A percentile compares a stretch with the other conserved stretches of the same genome.
phyloP scores from a whole-genome alignment of 345 rosid species.

The Mangifera indica region DNA sequence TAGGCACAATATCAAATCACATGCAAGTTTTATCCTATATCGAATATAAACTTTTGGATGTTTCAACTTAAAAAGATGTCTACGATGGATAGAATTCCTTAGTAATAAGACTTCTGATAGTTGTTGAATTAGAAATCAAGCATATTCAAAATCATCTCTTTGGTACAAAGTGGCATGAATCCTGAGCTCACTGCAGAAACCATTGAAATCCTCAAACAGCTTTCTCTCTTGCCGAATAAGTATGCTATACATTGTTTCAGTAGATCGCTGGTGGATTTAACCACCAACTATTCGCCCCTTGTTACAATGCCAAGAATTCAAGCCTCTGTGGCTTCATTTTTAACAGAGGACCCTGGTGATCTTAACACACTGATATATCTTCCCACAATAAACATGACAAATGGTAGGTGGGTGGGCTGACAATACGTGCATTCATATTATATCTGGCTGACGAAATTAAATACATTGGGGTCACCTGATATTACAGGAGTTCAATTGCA shows the following conservation, averaged over 20 bases:
- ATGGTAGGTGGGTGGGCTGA: conserved; percentile 7
- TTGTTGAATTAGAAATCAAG: too few relatives aligned
- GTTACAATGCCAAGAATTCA: not conserved
- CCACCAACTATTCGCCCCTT: not conserved
- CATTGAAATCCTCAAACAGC: not conserved
- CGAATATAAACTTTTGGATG: too few relatives aligned
- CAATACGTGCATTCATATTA: conserved; percentile 6
- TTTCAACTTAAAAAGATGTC: too few relatives aligned
- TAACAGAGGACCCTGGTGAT: not conserved
- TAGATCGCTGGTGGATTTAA: not conserved
- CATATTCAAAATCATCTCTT: too few relatives aligned
- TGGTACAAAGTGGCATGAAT: too few relatives aligned
- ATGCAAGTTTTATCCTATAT: too few relatives aligned
- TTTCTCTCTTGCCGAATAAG: not conserved
- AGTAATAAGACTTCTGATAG: too few relatives aligned
- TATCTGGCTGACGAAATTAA: not conserved
- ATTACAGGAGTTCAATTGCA: not conserved
- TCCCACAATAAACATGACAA: not conserved
- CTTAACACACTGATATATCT: not conserved
- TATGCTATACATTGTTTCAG: not conserved
- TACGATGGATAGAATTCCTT: too few relatives aligned
- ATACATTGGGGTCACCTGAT: not conserved
- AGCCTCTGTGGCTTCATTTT: conserved; percentile 1
- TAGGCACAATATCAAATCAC: not conserved
- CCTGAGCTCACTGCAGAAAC: not conserved